Evolutionary conservation across 2,329 filamentous ascomycete species (phyloP), one percentile per base, ranked within the genome.

Genomic region (Xylariaceae sp.): DNA sequence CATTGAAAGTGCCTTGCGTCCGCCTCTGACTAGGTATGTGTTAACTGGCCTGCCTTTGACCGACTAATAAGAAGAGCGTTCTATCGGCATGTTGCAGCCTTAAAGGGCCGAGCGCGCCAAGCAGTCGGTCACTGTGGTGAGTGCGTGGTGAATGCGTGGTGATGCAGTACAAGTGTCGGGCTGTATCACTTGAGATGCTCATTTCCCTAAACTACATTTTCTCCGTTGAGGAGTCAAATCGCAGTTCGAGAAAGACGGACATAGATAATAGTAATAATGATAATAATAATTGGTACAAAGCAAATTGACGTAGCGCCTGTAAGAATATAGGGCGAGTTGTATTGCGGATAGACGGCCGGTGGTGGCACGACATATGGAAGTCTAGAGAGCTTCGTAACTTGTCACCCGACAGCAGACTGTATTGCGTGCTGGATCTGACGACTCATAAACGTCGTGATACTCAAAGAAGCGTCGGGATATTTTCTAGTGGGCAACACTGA

Each of bases 11-110:
- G 21, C 15, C 37, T 30, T 7, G 27, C 27, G 51, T 41, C 27
- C 35, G 30, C 39, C 40, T 37, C 30, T 32, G 23, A 18, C 7
- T 39, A 24, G 23, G 23, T 16, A 20, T 24, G 18, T 11, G 18
- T 20, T 23, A 21, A 20, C 18, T 16, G 23, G 32, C 39, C n/a
- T 18, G 26, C 33, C 30, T 37, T 37, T 21, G 36, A 42, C n/a
- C 16, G 30, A 20, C 45, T 49, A 49, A 48, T 43, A 37, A 45
- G 32, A 30, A 20, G 29, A 8, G 20, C 13, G 3, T 39, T 27
- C 36, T 24, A 37, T 35, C 57, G 53, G 57, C 42, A 40, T 48
- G 32, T 46, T 51, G 53, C 57, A 59, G 57, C 27, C 39, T 37
- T 27, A 47, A 54, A 46, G 49, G 53, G 46, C 57, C 57, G 57